Conservation (phyloP, 768 basidiomycete species). For the Lenzites betulinus region DNA sequence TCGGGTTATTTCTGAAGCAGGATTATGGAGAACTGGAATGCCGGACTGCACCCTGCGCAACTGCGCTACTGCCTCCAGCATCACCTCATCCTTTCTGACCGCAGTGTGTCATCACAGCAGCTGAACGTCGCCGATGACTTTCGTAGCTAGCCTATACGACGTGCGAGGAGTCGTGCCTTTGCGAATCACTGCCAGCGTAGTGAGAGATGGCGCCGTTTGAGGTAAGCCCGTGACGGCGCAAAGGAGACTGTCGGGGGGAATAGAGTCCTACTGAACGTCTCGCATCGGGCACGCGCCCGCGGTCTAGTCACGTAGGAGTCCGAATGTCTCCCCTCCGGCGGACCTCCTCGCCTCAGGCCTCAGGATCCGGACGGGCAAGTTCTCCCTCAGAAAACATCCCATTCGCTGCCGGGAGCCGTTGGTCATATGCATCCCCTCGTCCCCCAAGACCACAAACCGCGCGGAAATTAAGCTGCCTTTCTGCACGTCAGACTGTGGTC, state of each 20-base stretch:
- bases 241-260: constrained; percentile 4
- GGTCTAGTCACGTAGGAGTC: neutral
- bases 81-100: too few relatives aligned
- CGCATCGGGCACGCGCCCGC: neutral
- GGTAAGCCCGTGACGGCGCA: neutral
- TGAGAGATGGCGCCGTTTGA: too few relatives aligned
- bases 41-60: too few relatives aligned
- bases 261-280: neutral
- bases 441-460: neutral
- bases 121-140: too few relatives aligned
- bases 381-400: neutral
- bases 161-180: too few relatives aligned
- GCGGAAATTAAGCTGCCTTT: constrained; percentile 10
- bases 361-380: too few relatives aligned
- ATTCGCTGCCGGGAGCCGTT: neutral
- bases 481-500: neutral
- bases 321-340: neutral
- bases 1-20: too few relatives aligned
- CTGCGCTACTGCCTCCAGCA: too few relatives aligned
- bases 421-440: neutral
- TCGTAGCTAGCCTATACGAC: neutral
- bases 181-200: neutral
- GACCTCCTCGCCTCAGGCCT: neutral
- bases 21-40: too few relatives aligned
- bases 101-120: too few relatives aligned